Evolutionary conservation across 306 rosid species (phyloP), one percentile per base, ranked within the genome.

Genomic region (Pterocarpus santalinus): DNA sequence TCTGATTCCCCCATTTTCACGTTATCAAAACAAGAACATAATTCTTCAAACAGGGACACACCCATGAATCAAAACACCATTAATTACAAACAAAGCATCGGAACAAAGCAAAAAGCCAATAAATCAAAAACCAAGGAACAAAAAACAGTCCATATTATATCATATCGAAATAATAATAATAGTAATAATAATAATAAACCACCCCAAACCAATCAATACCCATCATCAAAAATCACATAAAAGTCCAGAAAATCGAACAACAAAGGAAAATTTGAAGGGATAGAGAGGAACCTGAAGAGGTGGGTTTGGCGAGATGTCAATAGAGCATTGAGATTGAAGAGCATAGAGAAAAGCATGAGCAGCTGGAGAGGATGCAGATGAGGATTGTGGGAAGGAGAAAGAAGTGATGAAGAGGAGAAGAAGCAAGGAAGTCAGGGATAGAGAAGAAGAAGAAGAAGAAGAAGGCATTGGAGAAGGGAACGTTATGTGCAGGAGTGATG

Each of bases 311-410:
- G 85, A 73, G 80, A 81, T 55, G 79, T 80, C 66, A 36, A 62
- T 66, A 15, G 94, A 88, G 81, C 94, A 94, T 77, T 89, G 98
- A 74, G 94, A 94, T 85, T 88, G 89, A 83, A 91, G 82, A 22
- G 60, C 63, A 57, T 66, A 72, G 15, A 86, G 77, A 73, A 91
- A 91, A 1, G 84, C 65, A 81, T 75, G 43, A 43, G 83, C 71
- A 34, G 86, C 86, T 15, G 65, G 80, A 22, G 65, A 55, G 58
- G 86, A 35, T 2, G 86, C 65, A 66, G 74, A 60, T 0, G 85
- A 78, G 30, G 83, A 80, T 15, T 73, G 85, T 3, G 78, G 76
- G 39, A 83, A 78, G 36, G 73, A 70, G 41, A 87, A 17, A 81
- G 60, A 78, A 16, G 76, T 51, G 72, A 87, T 7, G 80, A 8